Evolutionary conservation across 129 eudicot species (phyloP).

Genomic region (Oenanthe sinensis): DNA sequence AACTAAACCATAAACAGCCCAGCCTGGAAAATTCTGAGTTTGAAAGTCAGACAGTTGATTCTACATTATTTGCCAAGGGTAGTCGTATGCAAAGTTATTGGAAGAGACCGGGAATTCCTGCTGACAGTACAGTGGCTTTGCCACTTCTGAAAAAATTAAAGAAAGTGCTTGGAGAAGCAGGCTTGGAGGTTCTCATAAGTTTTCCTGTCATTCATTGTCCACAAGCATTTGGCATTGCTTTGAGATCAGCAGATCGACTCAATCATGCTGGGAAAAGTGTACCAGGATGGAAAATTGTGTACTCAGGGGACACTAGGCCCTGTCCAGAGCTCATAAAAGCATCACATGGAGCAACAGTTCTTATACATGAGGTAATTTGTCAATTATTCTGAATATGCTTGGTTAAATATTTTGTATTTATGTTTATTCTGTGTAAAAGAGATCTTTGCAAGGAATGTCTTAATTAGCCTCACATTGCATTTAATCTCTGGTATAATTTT

Average conservation of each 20-base stretch:
- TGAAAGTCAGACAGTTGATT: constrained; percentile 17
- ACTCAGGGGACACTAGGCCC: constrained; percentile 93
- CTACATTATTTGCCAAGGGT: constrained; percentile 48
- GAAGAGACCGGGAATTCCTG: constrained; percentile 42
- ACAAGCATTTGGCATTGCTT: constrained; percentile 65
- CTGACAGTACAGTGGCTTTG: constrained; percentile 21
- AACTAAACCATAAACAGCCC: constrained; percentile 17
- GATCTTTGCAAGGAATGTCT: background rate
- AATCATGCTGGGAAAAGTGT: constrained; percentile 36
- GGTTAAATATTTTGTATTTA: background rate
- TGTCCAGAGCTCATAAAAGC: constrained; percentile 70
- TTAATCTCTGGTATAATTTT: too few species aligned
- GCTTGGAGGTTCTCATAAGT: constrained; percentile 61
- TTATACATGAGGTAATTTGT: constrained; percentile 80
- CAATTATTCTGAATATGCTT: background rate
- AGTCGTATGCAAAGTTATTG: constrained; percentile 63
- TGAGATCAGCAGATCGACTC: constrained; percentile 49
- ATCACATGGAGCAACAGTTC: constrained; percentile 78
- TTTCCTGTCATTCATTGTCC: constrained; percentile 87
- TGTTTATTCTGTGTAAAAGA: background rate
- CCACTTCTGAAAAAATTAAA: constrained; percentile 39
- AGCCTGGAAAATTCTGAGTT: background rate
- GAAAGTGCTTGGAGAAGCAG: constrained; percentile 54
- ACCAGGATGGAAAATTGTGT: constrained; percentile 92
- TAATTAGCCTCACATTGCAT: too few species aligned